Evolutionary conservation across 2,329 filamentous ascomycete species (phyloP).

Genomic region (Calonectria hongkongensis): DNA sequence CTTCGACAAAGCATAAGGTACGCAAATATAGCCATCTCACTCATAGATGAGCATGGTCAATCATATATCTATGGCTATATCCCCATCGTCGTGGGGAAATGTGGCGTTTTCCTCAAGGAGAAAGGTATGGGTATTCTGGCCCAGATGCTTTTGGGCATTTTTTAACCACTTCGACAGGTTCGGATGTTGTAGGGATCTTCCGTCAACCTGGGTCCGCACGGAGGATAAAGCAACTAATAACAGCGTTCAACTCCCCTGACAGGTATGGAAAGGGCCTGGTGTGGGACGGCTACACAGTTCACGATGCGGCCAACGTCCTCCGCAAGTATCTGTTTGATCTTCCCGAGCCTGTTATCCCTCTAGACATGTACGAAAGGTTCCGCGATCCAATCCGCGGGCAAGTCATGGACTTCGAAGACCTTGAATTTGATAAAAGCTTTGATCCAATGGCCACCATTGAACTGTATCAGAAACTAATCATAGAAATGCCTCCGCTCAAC

Average conservation of each 20-base stretch:
- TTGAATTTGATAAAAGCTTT: slow-evolving; percentile 77
- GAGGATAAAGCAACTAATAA: slow-evolving; percentile 96
- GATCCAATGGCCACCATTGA: slow-evolving; percentile 82
- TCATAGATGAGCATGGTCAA: slow-evolving; percentile 92
- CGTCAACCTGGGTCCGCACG: slow-evolving; percentile 97
- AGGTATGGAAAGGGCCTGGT: slow-evolving; percentile 97
- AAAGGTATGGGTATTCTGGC: slow-evolving; percentile 80
- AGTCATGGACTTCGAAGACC: slow-evolving; percentile 78
- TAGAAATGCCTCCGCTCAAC: slow-evolving; percentile 93
- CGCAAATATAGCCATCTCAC: slow-evolving; percentile 97
- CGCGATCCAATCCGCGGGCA: slow-evolving; percentile 84
- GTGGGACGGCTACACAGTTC: slow-evolving; percentile 98
- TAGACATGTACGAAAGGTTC: slow-evolving; percentile 94
- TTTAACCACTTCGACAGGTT: slow-evolving; percentile 76
- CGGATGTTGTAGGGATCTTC: slow-evolving; percentile 96
- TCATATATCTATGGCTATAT: slow-evolving; percentile 99
- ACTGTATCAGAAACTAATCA: slow-evolving; percentile 92
- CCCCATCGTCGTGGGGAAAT: slow-evolving; percentile 98
- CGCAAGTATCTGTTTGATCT: slow-evolving; percentile 96
- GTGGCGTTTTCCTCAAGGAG: slow-evolving; percentile 97
- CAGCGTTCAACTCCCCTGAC: slow-evolving; percentile 93
- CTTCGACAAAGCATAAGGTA: slow-evolving; percentile 96
- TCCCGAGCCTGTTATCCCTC: slow-evolving; percentile 95
- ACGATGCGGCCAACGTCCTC: slow-evolving; percentile 97
- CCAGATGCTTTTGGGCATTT: background rate